Evolutionary conservation across 495 filamentous ascomycete species (phyloP).

Genomic region (Neurospora cerealis): DNA sequence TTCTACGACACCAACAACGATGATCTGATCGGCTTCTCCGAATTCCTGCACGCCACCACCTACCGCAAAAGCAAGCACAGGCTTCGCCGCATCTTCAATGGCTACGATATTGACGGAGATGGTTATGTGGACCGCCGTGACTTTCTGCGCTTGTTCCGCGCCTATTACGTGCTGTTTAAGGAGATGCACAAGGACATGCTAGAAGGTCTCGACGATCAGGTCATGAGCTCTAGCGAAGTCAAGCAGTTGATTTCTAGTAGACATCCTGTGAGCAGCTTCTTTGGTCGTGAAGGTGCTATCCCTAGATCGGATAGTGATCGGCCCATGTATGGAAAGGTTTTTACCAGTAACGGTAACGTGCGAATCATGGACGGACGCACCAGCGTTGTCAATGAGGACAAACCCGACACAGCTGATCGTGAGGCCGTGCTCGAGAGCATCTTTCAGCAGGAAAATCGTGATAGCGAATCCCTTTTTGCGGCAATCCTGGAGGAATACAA

Average conservation of each 20-base stretch:
- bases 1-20: conserved; percentile 91
- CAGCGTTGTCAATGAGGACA: conserved; percentile 29
- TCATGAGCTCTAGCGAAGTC: conserved; percentile 58
- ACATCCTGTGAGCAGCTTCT: conserved; percentile 69
- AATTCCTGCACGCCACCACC: conserved; percentile 78
- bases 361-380: conserved; percentile 43
- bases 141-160: conserved; percentile 83
- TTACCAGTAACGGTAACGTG: conserved; percentile 49
- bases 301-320: conserved; percentile 48
- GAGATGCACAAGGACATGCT: conserved; percentile 79
- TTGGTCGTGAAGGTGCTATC: conserved; percentile 51
- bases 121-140: conserved; percentile 82
- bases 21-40: conserved; percentile 84
- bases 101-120: conserved; percentile 86
- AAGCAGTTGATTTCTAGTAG: conserved; percentile 64
- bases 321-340: conserved; percentile 53
- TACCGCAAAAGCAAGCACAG: conserved; percentile 71
- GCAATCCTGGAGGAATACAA: conserved; percentile 3
- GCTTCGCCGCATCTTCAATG: conserved; percentile 67
- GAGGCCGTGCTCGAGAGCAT: conserved; percentile 32
- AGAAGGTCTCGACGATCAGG: conserved; percentile 70
- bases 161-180: conserved; percentile 77
- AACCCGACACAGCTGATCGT: conserved; percentile 29
- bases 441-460: conserved; percentile 20
- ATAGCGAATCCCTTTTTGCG: conserved; percentile 25